These are phyloP conservation scores for Schizonepeta tenuifolia DNA, from an alignment of 257 asterid genomes.

Conservation along the genomic window DNA sequence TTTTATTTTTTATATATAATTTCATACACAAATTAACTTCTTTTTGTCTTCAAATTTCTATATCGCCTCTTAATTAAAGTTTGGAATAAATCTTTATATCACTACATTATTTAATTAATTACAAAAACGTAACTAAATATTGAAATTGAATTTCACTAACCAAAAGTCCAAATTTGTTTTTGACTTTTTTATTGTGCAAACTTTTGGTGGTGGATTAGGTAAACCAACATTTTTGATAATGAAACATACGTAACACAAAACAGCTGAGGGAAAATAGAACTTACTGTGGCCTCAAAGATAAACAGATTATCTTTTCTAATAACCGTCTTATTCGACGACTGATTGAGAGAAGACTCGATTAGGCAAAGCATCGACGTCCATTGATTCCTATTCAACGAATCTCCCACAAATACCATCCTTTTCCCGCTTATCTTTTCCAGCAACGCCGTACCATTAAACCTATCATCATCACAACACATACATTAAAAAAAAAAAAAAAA, in stretches of 20 bases:
- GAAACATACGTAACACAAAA: neutral
- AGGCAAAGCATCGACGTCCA: conserved; percentile 59
- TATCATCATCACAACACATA: neutral
- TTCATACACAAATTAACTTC: too few species aligned
- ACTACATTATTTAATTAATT: too few species aligned
- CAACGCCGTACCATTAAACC: conserved; percentile 52
- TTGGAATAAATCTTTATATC: too few species aligned
- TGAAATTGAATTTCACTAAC: too few species aligned
- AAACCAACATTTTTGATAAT: conserved; percentile 4
- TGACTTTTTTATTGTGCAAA: too few species aligned
- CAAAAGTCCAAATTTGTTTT: too few species aligned
- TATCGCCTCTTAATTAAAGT: too few species aligned
- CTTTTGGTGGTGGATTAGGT: neutral
- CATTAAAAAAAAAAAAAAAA: neutral
- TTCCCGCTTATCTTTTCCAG: conserved; percentile 54
- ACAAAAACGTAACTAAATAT: too few species aligned
- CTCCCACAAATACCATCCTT: conserved; percentile 57
- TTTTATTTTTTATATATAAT: too few species aligned
- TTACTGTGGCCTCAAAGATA: conserved; percentile 44
- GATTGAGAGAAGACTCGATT: conserved; percentile 47
- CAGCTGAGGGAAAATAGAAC: neutral
- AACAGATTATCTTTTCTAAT: neutral
- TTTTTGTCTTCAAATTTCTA: too few species aligned
- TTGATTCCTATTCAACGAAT: conserved; percentile 57
- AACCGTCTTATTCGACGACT: conserved; percentile 24